Percentiles rank a stretch among this genome's conserved stretches.
These are phyloP conservation scores for Apiospora marii DNA, from an alignment of 2,329 filamentous ascomycete species.

Conservation along the genomic window DNA sequence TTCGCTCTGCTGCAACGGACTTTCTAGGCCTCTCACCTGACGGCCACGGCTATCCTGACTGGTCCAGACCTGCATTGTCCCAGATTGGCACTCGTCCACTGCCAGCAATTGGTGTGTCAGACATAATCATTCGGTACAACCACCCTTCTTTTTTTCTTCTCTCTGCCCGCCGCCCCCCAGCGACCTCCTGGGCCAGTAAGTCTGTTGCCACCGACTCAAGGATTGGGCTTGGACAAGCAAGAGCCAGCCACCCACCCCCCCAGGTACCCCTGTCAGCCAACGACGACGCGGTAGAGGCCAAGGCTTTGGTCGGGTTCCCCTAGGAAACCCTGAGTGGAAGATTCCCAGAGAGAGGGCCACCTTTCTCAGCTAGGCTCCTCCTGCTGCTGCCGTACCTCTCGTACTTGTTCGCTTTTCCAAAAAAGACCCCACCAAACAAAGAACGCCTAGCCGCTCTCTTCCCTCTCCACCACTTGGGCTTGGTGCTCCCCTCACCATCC, in stretches of 20 bases:
- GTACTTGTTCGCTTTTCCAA: conserved; percentile 27
- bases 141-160: conserved; percentile 21
- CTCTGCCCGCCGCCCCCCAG: neutral
- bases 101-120: conserved; percentile 24
- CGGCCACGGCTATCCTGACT: conserved; percentile 1
- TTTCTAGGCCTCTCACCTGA: conserved; percentile 33
- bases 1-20: conserved; percentile 32
- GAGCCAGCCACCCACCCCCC: conserved; percentile 23
- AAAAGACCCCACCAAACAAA: conserved; percentile 33
- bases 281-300: conserved; percentile 25
- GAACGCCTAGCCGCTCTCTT: conserved; percentile 35
- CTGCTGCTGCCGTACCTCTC: conserved; percentile 18
- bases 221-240: conserved; percentile 28
- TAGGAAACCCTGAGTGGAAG: conserved; percentile 25
- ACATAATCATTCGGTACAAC: conserved; percentile 25
- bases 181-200: conserved; percentile 26
- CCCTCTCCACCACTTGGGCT: conserved; percentile 36
- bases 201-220: conserved; percentile 28
- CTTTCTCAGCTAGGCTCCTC: conserved; percentile 19
- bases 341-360: conserved; percentile 20
- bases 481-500: conserved; percentile 34
- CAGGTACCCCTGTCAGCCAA: conserved; percentile 27
- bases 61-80: conserved; percentile 20
- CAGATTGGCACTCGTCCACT: conserved; percentile 18
- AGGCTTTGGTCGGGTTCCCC: conserved; percentile 28